Percentiles rank a stretch among this genome's conserved stretches.
These are phyloP conservation scores for Iris pallida DNA, from an alignment of 116 monocot genomes.

Conservation along the genomic window DNA sequence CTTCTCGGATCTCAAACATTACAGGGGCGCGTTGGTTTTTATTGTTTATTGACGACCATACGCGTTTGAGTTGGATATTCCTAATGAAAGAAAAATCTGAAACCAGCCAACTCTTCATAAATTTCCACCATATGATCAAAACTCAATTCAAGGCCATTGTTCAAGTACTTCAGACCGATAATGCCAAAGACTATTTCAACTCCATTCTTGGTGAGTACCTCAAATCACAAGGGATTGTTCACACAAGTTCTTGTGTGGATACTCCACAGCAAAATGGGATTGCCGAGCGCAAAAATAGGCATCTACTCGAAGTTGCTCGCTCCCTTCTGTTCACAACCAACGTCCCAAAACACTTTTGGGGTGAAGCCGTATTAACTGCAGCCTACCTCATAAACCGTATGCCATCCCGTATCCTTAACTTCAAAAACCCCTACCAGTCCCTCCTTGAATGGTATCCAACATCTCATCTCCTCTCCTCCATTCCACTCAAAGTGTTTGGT, in stretches of 20 bases:
- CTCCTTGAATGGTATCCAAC: no score
- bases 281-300: no score
- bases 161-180: neutral
- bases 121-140: neutral
- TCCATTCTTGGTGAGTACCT: neutral
- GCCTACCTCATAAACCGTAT: no score
- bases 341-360: no score
- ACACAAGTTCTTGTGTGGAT: conserved; percentile 4
- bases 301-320: no score
- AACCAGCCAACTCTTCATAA: neutral
- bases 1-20: neutral
- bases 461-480: no score
- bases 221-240: conserved; percentile 2
- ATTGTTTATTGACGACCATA: neutral
- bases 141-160: neutral
- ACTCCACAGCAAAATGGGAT: no score
- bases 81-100: conserved; percentile 4
- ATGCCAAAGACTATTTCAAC: neutral
- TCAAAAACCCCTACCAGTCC: no score
- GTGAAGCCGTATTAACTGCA: no score
- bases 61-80: neutral
- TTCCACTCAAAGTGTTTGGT: no score
- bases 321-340: no score
- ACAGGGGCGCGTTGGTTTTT: neutral
- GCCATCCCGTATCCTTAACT: no score